phyloP scores from a whole-genome alignment of 768 basidiomycete genomes.

The Pulveroboletus sp. region DNA sequence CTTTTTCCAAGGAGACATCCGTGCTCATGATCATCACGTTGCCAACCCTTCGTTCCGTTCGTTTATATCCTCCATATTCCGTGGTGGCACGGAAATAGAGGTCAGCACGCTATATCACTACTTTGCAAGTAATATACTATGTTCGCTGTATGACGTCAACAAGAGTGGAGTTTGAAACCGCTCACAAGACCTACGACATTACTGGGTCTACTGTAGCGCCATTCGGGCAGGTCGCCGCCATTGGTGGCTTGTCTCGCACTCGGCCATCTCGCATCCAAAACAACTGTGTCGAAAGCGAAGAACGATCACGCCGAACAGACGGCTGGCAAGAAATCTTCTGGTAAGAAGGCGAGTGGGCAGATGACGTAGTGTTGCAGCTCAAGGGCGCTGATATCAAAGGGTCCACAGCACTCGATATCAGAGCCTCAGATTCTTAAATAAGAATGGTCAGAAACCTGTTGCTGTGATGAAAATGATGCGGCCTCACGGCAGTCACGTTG shows the following conservation, averaged over 20 bases:
- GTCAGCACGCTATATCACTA: background rate
- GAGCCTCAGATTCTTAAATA: background rate
- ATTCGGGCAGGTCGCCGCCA: constrained; percentile 36
- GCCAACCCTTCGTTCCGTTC: background rate
- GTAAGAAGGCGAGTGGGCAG: constrained; percentile 14
- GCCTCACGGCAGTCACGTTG: constrained; percentile 14
- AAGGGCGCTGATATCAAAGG: constrained; percentile 16
- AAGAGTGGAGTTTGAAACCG: constrained; percentile 44
- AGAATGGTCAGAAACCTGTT: background rate
- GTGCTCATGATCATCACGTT: constrained; percentile 6
- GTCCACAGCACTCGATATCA: constrained; percentile 32
- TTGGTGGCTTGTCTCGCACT: constrained; percentile 37
- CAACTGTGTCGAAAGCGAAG: background rate
- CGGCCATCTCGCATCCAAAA: constrained; percentile 35
- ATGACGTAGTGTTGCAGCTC: background rate
- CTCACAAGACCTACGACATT: constrained; percentile 57
- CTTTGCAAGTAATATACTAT: constrained; percentile 2
- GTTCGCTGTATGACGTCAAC: background rate
- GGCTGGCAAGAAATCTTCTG: constrained; percentile 34
- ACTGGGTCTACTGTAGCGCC: constrained; percentile 44
- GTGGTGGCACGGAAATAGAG: background rate
- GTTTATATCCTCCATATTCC: background rate
- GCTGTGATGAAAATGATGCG: background rate
- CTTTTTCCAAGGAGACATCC: constrained; percentile 11
- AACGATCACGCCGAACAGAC: constrained; percentile 28